phyloP scores from a whole-genome alignment of 2,329 filamentous ascomycete species.

The Penicillium sp. region DNA sequence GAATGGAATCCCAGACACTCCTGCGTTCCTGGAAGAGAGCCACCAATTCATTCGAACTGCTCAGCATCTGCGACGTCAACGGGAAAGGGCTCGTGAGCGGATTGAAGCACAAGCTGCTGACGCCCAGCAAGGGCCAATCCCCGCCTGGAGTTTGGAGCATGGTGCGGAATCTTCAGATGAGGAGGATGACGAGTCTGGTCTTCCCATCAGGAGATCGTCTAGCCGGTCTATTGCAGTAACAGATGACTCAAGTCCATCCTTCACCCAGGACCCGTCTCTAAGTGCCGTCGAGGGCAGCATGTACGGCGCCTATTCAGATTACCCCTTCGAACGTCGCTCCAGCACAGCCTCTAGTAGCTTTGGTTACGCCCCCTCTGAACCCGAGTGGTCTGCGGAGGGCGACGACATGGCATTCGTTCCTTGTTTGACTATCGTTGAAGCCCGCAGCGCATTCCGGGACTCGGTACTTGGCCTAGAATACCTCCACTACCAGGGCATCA shows the following conservation, averaged over 20 bases:
- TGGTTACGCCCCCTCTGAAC: conserved; percentile 38
- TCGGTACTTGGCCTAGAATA: conserved; percentile 90
- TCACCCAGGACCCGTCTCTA: conserved; percentile 28
- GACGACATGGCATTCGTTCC: conserved; percentile 91
- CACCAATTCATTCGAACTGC: conserved; percentile 35
- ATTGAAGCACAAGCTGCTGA: conserved; percentile 51
- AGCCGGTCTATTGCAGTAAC: conserved; percentile 31
- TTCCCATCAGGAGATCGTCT: conserved; percentile 27
- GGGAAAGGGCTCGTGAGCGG: conserved; percentile 53
- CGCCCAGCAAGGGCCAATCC: conserved; percentile 45
- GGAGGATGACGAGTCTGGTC: conserved; percentile 35
- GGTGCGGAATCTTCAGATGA: conserved; percentile 50
- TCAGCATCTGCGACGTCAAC: conserved; percentile 35
- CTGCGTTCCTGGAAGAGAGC: conserved; percentile 38
- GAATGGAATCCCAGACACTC: conserved; percentile 67
- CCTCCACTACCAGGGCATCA: conserved; percentile 75
- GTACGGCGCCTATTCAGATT: conserved; percentile 62
- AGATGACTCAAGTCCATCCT: conserved; percentile 48
- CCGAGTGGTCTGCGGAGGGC: conserved; percentile 44
- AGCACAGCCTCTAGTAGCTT: conserved; percentile 65
- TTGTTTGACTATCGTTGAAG: conserved; percentile 76
- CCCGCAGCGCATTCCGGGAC: conserved; percentile 78
- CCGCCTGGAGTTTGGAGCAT: conserved; percentile 78
- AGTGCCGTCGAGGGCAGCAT: conserved; percentile 66
- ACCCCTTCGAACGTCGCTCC: conserved; percentile 59